Evolutionary conservation across 2,329 filamentous ascomycete genomes (phyloP).

Genomic region (Aureobasidium namibiae): DNA sequence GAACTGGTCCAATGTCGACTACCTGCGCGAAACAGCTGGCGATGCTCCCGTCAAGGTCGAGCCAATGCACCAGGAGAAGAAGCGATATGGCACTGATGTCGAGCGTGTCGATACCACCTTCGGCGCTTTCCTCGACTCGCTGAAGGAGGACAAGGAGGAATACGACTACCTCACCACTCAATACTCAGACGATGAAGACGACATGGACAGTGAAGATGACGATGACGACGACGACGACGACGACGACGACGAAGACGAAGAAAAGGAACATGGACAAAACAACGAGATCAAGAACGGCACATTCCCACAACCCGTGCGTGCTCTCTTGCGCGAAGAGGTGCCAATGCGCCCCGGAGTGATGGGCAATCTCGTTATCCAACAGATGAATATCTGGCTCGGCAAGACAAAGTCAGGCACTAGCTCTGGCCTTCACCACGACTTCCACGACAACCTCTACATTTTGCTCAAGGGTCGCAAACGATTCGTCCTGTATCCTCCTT

Average conservation of each 20-base stretch:
- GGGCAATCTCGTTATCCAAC: slow-evolving; percentile 12
- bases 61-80: slow-evolving; percentile 11
- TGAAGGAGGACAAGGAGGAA: neutral
- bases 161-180: slow-evolving; percentile 11
- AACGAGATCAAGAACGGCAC: neutral
- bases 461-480: slow-evolving; percentile 10
- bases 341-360: neutral
- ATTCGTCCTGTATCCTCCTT: slow-evolving; percentile 6
- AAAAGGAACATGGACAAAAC: neutral
- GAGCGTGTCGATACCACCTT: slow-evolving; percentile 3
- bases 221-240: neutral
- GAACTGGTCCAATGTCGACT: slow-evolving; percentile 4
- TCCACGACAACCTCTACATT: slow-evolving; percentile 12
- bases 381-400: slow-evolving; percentile 12
- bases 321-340: neutral
- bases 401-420: slow-evolving; percentile 5
- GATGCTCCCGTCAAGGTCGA: slow-evolving; percentile 9
- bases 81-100: slow-evolving; percentile 9
- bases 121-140: slow-evolving; percentile 1
- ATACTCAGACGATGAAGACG: slow-evolving; percentile 8
- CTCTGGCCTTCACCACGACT: slow-evolving; percentile 10
- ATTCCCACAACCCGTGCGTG: slow-evolving; percentile 6
- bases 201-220: neutral
- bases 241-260: too few species aligned
- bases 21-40: slow-evolving; percentile 1